Evolutionary conservation across 352 stramenopile genomes (phyloP).

Genomic region (Lagenidium giganteum): DNA sequence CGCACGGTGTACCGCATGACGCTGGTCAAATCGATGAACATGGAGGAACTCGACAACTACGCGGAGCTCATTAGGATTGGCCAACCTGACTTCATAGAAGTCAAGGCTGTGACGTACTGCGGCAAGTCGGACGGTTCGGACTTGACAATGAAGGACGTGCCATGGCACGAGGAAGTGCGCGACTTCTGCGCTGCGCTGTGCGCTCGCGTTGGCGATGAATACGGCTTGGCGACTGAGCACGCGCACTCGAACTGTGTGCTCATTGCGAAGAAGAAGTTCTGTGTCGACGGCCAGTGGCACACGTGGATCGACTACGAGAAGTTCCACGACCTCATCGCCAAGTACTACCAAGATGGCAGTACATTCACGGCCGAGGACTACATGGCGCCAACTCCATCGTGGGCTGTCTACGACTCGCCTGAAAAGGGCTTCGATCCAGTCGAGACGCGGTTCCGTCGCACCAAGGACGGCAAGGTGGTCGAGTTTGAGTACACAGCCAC

Average conservation of each 20-base stretch:
- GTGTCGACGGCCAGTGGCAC: constrained; percentile 90
- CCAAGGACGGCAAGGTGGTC: constrained; percentile 84
- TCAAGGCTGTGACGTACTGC: constrained; percentile 99
- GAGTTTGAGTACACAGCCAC: constrained; percentile 81
- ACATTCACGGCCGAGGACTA: constrained; percentile 94
- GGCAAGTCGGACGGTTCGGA: constrained; percentile 97
- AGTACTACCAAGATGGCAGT: constrained; percentile 78
- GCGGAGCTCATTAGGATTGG: constrained; percentile 91
- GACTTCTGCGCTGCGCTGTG: constrained; percentile 85
- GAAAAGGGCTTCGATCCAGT: constrained; percentile 97
- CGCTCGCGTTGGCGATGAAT: constrained; percentile 77
- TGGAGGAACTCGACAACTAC: constrained; percentile 94
- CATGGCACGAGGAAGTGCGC: constrained; percentile 97
- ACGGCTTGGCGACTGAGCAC: constrained; percentile 94
- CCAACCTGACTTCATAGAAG: constrained; percentile 91
- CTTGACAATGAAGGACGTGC: constrained; percentile 98
- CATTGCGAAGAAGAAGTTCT: constrained; percentile 90
- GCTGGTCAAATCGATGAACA: constrained; percentile 98
- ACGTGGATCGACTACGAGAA: constrained; percentile 99
- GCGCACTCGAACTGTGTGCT: constrained; percentile 96
- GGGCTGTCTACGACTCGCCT: constrained; percentile 93
- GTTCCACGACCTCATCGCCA: constrained; percentile 88
- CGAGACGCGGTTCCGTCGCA: constrained; percentile 88
- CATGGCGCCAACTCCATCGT: constrained; percentile 90
- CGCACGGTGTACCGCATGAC: constrained; percentile 97